Conservation (phyloP, 2,329 filamentous ascomycete species). For the Bipolaris sorokiniana region DNA sequence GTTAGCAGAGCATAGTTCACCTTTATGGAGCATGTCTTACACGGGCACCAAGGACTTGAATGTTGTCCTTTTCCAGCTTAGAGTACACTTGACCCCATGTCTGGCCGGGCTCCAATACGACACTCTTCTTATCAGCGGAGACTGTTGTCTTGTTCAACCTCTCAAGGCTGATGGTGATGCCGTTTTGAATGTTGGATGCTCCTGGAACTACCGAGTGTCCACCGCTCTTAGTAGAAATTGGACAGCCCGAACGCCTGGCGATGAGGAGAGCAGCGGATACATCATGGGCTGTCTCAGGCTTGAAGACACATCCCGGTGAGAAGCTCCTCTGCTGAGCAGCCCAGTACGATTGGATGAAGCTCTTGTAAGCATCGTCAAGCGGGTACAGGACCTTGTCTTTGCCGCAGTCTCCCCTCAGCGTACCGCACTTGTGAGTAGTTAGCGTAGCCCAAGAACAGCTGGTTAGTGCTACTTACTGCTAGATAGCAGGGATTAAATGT, state of each 20-base stretch:
- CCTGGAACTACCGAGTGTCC: conserved; percentile 52
- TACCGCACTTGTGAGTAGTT: conserved; percentile 25
- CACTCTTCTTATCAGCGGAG: conserved; percentile 33
- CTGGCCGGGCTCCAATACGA: conserved; percentile 41
- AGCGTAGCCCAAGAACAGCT: background rate
- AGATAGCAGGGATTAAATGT: too few species aligned
- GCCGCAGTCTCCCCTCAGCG: conserved; percentile 27
- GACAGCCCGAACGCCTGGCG: conserved; percentile 31
- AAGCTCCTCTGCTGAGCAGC: conserved; percentile 23
- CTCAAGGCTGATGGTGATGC: conserved; percentile 54
- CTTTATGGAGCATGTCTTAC: conserved; percentile 13
- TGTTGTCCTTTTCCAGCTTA: conserved; percentile 26
- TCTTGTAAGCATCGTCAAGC: conserved; percentile 22
- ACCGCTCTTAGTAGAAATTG: conserved; percentile 54
- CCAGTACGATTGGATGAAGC: conserved; percentile 25
- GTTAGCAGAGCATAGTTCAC: background rate
- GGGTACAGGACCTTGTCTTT: conserved; percentile 18
- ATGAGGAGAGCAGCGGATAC: conserved; percentile 23
- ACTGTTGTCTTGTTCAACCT: conserved; percentile 37
- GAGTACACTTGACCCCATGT: conserved; percentile 48
- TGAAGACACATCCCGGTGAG: conserved; percentile 25
- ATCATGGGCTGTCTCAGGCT: conserved; percentile 18
- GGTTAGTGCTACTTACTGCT: too few species aligned
- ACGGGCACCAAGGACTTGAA: conserved; percentile 41
- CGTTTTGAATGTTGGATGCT: conserved; percentile 50